Conservation (phyloP, 805 yeast species). For the Candida golubevii region DNA sequence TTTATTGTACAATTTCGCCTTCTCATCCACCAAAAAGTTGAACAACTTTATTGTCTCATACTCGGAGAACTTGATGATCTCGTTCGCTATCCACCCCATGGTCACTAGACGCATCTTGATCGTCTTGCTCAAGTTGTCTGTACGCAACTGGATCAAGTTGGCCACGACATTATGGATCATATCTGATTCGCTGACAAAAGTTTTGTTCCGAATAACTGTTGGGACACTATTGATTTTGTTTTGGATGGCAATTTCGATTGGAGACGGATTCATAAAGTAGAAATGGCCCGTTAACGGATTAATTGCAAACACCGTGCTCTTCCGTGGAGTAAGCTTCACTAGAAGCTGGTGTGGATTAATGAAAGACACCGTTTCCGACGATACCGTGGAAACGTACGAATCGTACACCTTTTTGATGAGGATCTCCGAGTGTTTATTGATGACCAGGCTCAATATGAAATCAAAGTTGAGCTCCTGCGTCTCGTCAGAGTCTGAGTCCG, state of each 20-base stretch:
- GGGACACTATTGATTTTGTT: constrained; percentile 29
- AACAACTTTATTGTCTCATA: constrained; percentile 44
- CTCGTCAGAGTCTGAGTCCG: constrained; percentile 14
- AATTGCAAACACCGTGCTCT: constrained; percentile 33
- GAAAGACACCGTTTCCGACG: constrained; percentile 13
- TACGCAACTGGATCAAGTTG: constrained; percentile 42
- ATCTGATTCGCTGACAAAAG: constrained; percentile 27
- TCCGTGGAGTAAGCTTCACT: constrained; percentile 28
- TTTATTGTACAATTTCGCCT: constrained; percentile 16
- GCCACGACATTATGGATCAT: constrained; percentile 30
- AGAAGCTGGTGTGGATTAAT: constrained; percentile 33
- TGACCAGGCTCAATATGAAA: constrained; percentile 29
- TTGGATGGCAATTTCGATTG: constrained; percentile 30
- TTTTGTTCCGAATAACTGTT: constrained; percentile 13
- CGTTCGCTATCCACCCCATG: constrained; percentile 65
- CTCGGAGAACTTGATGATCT: constrained; percentile 45
- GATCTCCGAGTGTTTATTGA: constrained; percentile 36
- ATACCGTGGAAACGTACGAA: constrained; percentile 9
- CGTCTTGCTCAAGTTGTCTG: constrained; percentile 47
- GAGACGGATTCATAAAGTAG: constrained; percentile 37
- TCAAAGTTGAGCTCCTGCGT: constrained; percentile 34
- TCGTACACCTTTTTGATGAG: constrained; percentile 25
- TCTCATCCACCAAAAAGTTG: constrained; percentile 25
- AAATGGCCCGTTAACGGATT: constrained; percentile 39
- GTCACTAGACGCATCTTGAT: constrained; percentile 55